Evolutionary conservation across 768 basidiomycete species (phyloP).

Genomic region (Leccinum subtestaceum): DNA sequence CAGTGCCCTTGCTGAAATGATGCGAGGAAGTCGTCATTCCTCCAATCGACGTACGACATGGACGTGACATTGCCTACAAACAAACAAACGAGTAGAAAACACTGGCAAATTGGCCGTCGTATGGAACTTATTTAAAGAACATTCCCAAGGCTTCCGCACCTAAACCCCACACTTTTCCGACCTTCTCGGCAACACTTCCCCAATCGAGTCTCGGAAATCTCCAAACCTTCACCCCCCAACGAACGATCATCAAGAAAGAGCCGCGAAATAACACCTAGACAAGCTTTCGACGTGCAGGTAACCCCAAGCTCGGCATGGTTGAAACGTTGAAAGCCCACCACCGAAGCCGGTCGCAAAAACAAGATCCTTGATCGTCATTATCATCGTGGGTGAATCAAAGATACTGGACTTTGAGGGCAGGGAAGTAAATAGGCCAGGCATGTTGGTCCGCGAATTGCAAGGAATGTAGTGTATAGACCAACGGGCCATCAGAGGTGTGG

Average conservation of each 20-base stretch:
- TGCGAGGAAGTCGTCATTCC: too few relatives aligned
- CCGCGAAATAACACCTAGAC: slow-evolving; percentile 50
- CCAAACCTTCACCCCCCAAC: not conserved
- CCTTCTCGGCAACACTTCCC: not conserved
- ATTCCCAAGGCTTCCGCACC: not conserved
- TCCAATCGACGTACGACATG: too few relatives aligned
- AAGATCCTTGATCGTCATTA: slow-evolving; percentile 45
- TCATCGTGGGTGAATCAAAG: slow-evolving; percentile 17
- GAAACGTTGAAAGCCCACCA: slow-evolving; percentile 32
- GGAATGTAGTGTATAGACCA: not conserved
- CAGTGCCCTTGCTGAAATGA: too few relatives aligned
- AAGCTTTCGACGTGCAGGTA: not conserved
- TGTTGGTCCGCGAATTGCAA: not conserved
- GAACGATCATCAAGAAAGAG: slow-evolving; percentile 3
- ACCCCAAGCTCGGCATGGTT: not conserved
- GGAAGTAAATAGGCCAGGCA: slow-evolving; percentile 48
- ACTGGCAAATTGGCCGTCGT: too few relatives aligned
- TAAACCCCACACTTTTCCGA: not conserved
- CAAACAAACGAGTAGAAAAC: too few relatives aligned
- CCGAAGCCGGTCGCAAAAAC: slow-evolving; percentile 55
- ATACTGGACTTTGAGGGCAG: slow-evolving; percentile 44
- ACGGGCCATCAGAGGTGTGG: not conserved
- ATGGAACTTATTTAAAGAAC: too few relatives aligned
- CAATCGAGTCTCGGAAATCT: not conserved
- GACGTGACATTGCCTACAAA: too few relatives aligned